Conservation (phyloP, 1,139 yeast species). For the Debaryomycetaceae sp. region DNA sequence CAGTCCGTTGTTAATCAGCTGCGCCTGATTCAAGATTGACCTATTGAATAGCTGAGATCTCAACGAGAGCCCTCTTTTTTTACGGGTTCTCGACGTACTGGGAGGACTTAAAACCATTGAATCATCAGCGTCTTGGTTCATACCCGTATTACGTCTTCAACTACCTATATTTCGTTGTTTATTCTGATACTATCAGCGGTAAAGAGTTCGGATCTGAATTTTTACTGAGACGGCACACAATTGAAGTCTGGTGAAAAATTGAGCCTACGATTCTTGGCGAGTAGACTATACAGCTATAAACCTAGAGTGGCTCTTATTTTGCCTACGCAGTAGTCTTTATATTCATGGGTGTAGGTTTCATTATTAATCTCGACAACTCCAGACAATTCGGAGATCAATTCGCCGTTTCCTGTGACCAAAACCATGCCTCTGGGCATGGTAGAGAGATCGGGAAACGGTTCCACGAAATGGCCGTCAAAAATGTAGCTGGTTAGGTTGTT, state of each 20-base stretch:
- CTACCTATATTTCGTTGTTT: background rate
- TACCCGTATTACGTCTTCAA: background rate
- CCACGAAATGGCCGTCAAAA: conserved; percentile 28
- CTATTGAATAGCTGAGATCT: conserved; percentile 71
- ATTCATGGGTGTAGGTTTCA: conserved; percentile 25
- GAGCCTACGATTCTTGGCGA: background rate
- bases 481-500: conserved; percentile 30
- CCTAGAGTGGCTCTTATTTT: conserved; percentile 11
- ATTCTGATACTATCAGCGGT: background rate
- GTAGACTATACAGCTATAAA: conserved; percentile 3
- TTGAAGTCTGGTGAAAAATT: background rate
- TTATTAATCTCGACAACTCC: conserved; percentile 37
- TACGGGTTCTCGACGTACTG: conserved; percentile 28
- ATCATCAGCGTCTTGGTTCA: background rate
- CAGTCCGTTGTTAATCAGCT: background rate
- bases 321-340: conserved; percentile 24
- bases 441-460: conserved; percentile 33
- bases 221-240: background rate
- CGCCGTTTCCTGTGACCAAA: conserved; percentile 40
- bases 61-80: conserved; percentile 71
- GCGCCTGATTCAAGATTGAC: conserved; percentile 12
- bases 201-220: background rate
- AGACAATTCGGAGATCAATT: conserved; percentile 36
- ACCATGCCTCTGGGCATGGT: conserved; percentile 44
- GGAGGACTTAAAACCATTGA: conserved; percentile 8